These are phyloP conservation scores for Calvatia gigantea DNA, from an alignment of 768 basidiomycete genomes.

Conservation along the genomic window DNA sequence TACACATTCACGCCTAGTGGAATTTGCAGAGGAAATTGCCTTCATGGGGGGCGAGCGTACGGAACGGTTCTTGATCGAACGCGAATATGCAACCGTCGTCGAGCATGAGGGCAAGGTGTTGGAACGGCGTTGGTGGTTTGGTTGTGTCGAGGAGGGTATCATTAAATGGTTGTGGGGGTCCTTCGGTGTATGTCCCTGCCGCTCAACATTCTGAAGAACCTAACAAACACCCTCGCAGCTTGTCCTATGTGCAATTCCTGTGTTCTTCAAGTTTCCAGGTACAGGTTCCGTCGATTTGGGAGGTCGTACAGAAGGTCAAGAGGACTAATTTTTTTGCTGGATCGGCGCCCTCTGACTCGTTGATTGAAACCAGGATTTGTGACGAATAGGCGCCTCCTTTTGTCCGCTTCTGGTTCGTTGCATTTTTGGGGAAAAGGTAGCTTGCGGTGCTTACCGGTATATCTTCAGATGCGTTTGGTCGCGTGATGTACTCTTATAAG, in stretches of 20 bases:
- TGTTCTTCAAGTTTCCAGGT: slow-evolving; percentile 87
- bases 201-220: not conserved
- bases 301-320: slow-evolving; percentile 86
- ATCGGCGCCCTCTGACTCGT: not conserved
- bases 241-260: slow-evolving; percentile 87
- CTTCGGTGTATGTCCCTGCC: slow-evolving; percentile 71
- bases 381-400: slow-evolving; percentile 86
- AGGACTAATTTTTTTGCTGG: slow-evolving; percentile 3
- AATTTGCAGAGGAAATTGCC: slow-evolving; percentile 86
- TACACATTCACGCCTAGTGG: slow-evolving; percentile 86
- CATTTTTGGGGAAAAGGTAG: not conserved
- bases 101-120: slow-evolving; percentile 84
- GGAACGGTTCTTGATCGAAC: slow-evolving; percentile 88
- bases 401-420: slow-evolving; percentile 74
- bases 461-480: slow-evolving; percentile 82
- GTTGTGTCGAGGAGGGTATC: slow-evolving; percentile 90
- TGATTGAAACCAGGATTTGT: slow-evolving; percentile 69
- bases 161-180: slow-evolving; percentile 98
- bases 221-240: slow-evolving; percentile 38
- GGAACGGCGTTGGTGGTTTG: slow-evolving; percentile 82
- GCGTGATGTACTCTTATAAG: slow-evolving; percentile 97
- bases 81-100: slow-evolving; percentile 80
- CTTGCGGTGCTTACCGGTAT: not conserved
- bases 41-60: slow-evolving; percentile 86
- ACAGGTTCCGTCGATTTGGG: slow-evolving; percentile 68